Conservation (phyloP, 2,329 filamentous ascomycete species). For the Orbilia quercus region DNA sequence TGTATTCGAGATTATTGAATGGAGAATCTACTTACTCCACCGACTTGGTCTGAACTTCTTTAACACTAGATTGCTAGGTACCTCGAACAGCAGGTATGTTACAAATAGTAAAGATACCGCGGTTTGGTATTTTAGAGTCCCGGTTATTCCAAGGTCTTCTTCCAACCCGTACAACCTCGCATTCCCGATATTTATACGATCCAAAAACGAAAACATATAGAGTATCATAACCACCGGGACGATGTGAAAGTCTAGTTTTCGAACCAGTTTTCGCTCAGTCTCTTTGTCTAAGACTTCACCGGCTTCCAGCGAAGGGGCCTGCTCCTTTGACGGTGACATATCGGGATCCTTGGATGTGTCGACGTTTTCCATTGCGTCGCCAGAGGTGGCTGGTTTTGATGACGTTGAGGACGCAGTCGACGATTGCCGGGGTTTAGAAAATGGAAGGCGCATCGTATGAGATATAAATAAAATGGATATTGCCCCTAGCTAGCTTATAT, state of each 20-base stretch:
- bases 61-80: slow-evolving; percentile 74
- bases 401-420: slow-evolving; percentile 5
- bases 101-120: slow-evolving; percentile 76
- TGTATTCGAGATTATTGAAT: slow-evolving; percentile 57
- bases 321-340: slow-evolving; percentile 12
- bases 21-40: slow-evolving; percentile 65
- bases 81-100: slow-evolving; percentile 71
- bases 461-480: neutral
- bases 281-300: slow-evolving; percentile 5
- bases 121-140: slow-evolving; percentile 75
- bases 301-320: slow-evolving; percentile 19
- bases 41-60: slow-evolving; percentile 72
- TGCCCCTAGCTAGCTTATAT: too few species aligned
- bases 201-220: slow-evolving; percentile 81
- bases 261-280: slow-evolving; percentile 69
- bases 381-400: neutral
- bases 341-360: slow-evolving; percentile 11
- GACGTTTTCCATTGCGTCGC: slow-evolving; percentile 3
- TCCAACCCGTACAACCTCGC: slow-evolving; percentile 74
- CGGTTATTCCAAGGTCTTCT: slow-evolving; percentile 70
- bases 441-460: slow-evolving; percentile 5
- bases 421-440: neutral
- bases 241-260: slow-evolving; percentile 73
- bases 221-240: slow-evolving; percentile 75
- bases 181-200: slow-evolving; percentile 80